Evolutionary conservation across 225 moss, liverwort and hornwort species (phyloP).

Genomic region (Bryum argenteum): DNA sequence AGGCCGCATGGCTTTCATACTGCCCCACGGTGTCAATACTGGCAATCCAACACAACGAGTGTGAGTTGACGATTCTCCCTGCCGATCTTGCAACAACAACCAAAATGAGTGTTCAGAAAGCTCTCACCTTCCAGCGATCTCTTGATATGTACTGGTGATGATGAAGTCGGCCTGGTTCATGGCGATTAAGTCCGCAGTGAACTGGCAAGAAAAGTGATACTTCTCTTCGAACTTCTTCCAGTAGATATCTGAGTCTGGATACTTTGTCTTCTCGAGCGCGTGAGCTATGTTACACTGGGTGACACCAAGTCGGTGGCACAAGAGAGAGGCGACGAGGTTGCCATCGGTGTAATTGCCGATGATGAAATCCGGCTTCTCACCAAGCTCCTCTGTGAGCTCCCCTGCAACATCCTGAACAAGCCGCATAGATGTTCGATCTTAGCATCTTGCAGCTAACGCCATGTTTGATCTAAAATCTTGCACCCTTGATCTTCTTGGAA

Average conservation of each 20-base stretch:
- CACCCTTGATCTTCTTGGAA: too few relatives aligned
- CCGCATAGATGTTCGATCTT: background rate
- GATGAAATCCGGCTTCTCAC: slow-evolving; percentile 73
- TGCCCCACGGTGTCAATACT: slow-evolving; percentile 82
- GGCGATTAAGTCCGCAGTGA: slow-evolving; percentile 93
- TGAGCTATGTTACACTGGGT: slow-evolving; percentile 98
- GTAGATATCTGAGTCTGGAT: slow-evolving; percentile 91
- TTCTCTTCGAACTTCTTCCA: slow-evolving; percentile 88
- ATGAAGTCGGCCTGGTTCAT: slow-evolving; percentile 97
- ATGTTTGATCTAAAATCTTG: too few relatives aligned
- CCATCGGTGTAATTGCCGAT: slow-evolving; percentile 96
- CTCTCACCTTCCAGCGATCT: slow-evolving; percentile 83
- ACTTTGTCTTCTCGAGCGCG: slow-evolving; percentile 96
- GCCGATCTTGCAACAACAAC: too few relatives aligned
- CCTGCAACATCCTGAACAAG: slow-evolving; percentile 66
- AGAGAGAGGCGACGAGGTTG: slow-evolving; percentile 86
- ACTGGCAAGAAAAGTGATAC: slow-evolving; percentile 94
- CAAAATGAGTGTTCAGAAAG: background rate
- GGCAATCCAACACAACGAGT: slow-evolving; percentile 21
- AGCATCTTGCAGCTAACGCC: too few relatives aligned
- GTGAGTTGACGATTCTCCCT: too few relatives aligned
- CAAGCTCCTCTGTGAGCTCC: slow-evolving; percentile 64
- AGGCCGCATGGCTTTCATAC: slow-evolving; percentile 82
- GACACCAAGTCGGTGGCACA: slow-evolving; percentile 75
- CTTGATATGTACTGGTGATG: slow-evolving; percentile 94